A percentile compares a stretch with the other conserved stretches of the same genome.
Conservation (phyloP, 208 protist species). For the Herpetomonas tarakana region DNA sequence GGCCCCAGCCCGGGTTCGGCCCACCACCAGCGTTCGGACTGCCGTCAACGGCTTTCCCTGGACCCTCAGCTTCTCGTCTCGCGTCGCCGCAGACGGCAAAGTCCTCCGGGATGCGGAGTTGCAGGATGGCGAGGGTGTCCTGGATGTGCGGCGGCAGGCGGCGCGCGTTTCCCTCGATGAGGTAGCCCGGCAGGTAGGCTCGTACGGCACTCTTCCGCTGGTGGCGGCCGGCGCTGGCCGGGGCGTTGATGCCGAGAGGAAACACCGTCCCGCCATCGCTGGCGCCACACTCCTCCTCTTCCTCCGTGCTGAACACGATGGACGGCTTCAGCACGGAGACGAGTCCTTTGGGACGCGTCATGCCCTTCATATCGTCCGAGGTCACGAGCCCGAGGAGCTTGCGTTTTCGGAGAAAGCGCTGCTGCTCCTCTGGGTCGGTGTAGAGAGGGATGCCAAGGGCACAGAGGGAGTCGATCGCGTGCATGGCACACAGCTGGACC, state of each 20-base stretch:
- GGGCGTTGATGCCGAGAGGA: neutral
- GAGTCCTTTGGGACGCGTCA: conserved; percentile 18
- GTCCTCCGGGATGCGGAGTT: conserved; percentile 61
- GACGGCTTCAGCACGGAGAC: neutral
- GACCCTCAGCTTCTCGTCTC: too few species aligned
- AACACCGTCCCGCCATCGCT: neutral
- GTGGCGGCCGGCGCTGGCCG: neutral
- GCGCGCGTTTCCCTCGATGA: conserved; percentile 46
- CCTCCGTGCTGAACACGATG: conserved; percentile 1
- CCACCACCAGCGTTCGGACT: too few species aligned
- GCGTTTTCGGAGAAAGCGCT: conserved; percentile 36
- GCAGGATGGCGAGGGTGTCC: conserved; percentile 43
- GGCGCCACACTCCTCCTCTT: conserved; percentile 1
- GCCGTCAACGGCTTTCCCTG: too few species aligned
- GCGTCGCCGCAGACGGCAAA: conserved; percentile 51
- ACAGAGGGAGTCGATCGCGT: conserved; percentile 71
- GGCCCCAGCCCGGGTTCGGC: neutral
- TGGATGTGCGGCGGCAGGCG: conserved; percentile 45
- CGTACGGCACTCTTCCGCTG: too few species aligned
- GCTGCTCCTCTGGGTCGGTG: conserved; percentile 34
- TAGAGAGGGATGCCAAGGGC: conserved; percentile 52
- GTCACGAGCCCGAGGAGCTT: conserved; percentile 29
- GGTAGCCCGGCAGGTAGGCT: conserved; percentile 65
- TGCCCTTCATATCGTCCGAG: conserved; percentile 20
- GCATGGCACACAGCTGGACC: conserved; percentile 59